Conservation (phyloP, 2,329 filamentous ascomycete species). For the Periconia macrospinosa region DNA sequence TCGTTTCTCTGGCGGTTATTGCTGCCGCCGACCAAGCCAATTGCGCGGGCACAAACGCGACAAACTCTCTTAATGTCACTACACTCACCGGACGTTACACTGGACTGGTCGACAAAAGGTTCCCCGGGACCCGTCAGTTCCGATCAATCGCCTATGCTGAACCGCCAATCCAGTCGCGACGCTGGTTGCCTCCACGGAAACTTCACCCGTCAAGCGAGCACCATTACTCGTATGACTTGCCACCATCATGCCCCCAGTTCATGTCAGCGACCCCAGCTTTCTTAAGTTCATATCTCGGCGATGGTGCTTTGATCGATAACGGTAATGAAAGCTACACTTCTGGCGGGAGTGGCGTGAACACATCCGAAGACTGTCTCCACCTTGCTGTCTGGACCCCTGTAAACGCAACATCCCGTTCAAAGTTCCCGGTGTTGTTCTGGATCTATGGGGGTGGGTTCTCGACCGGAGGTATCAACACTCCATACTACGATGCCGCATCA, state of each 20-base stretch:
- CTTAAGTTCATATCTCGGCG: constrained; percentile 31
- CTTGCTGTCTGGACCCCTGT: constrained; percentile 49
- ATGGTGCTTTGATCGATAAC: constrained; percentile 36
- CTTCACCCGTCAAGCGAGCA: constrained; percentile 8
- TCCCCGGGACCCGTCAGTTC: constrained; percentile 34
- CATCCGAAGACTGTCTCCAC: constrained; percentile 49
- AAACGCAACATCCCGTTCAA: constrained; percentile 13
- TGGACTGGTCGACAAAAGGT: constrained; percentile 26
- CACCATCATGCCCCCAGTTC: constrained; percentile 28
- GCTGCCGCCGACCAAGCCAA: background rate
- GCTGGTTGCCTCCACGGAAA: constrained; percentile 29
- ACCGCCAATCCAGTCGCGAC: constrained; percentile 24
- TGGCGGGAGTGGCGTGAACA: constrained; percentile 10
- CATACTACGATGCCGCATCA: constrained; percentile 24
- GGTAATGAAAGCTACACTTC: constrained; percentile 30
- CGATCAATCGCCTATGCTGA: constrained; percentile 33
- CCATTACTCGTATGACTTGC: constrained; percentile 15
- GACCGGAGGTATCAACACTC: constrained; percentile 47
- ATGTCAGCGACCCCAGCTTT: constrained; percentile 17
- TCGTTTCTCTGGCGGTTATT: background rate
- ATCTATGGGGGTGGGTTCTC: constrained; percentile 50
- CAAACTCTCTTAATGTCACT: background rate
- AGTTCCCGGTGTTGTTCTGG: constrained; percentile 49
- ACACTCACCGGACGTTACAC: constrained; percentile 14
- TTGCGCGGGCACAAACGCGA: background rate